A percentile compares a stretch with the other conserved stretches of the same genome.
Evolutionary conservation across 345 rosid genomes (phyloP).

Genomic region (Diplotaxis tenuifolia): DNA sequence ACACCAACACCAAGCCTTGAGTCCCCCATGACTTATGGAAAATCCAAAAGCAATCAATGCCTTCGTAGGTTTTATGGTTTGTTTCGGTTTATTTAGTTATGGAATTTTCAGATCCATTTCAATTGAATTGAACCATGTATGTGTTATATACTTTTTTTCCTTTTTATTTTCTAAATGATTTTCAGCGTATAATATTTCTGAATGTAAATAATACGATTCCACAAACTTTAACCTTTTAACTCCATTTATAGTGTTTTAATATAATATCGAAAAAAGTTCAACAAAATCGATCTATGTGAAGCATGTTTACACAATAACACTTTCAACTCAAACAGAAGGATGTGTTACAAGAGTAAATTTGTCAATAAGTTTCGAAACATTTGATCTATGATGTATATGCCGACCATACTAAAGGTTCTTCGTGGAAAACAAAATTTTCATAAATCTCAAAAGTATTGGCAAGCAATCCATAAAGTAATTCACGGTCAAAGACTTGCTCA

Average conservation of each 20-base stretch:
- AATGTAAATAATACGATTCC: not conserved
- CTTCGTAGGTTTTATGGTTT: constrained; percentile 11
- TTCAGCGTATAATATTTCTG: not conserved
- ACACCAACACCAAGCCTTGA: not conserved
- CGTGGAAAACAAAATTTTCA: not conserved
- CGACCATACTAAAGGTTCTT: not conserved
- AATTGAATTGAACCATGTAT: constrained; percentile 29
- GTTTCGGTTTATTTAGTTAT: constrained; percentile 36
- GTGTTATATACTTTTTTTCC: not conserved
- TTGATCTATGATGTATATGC: not conserved
- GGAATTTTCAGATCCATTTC: constrained; percentile 4
- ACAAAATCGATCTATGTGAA: not conserved
- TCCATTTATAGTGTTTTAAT: not conserved
- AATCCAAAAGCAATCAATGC: constrained; percentile 15
- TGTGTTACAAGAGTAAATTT: not conserved
- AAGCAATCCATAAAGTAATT: constrained; percentile 11
- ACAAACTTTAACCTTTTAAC: not conserved
- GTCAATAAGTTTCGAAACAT: not conserved
- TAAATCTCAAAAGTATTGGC: not conserved
- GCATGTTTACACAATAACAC: not conserved
- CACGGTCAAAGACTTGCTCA: constrained; percentile 28
- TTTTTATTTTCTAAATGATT: not conserved
- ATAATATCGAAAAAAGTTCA: not conserved
- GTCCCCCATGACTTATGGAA: constrained; percentile 31
- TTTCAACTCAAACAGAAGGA: not conserved